These are phyloP conservation scores for Starmerella lactis-condensi DNA, from an alignment of 805 yeast genomes.

Conservation along the genomic window DNA sequence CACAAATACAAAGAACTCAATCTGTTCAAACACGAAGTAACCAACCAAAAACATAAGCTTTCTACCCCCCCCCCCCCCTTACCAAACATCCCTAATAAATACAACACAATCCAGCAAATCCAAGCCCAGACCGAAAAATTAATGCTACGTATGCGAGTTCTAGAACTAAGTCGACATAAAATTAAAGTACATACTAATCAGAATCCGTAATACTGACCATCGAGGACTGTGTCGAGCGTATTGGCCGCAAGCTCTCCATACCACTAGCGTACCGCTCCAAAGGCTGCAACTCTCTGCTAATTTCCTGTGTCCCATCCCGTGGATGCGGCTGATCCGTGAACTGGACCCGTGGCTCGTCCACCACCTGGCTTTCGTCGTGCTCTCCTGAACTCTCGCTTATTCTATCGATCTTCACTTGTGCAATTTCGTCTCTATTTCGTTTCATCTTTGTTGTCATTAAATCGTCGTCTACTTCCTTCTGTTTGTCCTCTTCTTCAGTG, in stretches of 20 bases:
- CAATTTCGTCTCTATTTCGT: neutral
- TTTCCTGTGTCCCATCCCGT: constrained; percentile 1
- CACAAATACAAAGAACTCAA: too few relatives aligned
- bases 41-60: too few relatives aligned
- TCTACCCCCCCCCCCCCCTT: too few relatives aligned
- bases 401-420: neutral
- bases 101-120: too few relatives aligned
- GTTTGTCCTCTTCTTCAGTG: constrained; percentile 8
- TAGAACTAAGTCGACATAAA: neutral
- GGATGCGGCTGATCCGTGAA: constrained; percentile 14
- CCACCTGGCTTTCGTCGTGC: constrained; percentile 1
- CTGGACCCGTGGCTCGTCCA: constrained; percentile 8
- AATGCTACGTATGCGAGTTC: neutral
- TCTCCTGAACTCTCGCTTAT: neutral
- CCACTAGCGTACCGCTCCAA: constrained; percentile 13
- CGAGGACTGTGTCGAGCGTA: constrained; percentile 15
- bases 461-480: constrained; percentile 1
- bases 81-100: too few relatives aligned
- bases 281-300: constrained; percentile 6
- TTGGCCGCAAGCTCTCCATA: constrained; percentile 13
- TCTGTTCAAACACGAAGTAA: too few relatives aligned
- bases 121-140: too few relatives aligned
- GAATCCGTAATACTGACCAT: constrained; percentile 16
- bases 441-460: neutral
- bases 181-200: constrained; percentile 6